Evolutionary conservation across 139 green algal genomes (phyloP).

Genomic region (Haematococcus sp.): DNA sequence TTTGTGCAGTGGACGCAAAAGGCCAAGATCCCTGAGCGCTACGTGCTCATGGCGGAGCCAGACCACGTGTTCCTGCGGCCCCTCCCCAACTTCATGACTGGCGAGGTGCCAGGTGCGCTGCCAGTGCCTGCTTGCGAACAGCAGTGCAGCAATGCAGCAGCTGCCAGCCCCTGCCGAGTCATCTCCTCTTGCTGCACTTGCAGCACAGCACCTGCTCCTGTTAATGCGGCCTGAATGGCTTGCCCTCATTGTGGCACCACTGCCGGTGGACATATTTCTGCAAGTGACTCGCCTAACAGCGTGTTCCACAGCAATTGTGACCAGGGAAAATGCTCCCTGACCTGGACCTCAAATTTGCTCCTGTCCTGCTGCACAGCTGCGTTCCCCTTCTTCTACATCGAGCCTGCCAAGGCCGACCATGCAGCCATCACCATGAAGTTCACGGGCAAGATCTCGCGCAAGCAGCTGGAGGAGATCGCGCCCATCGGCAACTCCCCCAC

Average conservation of each 20-base stretch:
- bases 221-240: neutral
- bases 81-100: conserved; percentile 90
- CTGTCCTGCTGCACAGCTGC: conserved; percentile 71
- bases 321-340: too few species aligned
- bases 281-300: too few species aligned
- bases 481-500: conserved; percentile 89
- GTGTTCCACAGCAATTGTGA: too few species aligned
- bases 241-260: too few species aligned
- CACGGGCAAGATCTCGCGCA: conserved; percentile 40
- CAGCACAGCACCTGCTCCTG: neutral
- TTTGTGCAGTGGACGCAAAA: conserved; percentile 89
- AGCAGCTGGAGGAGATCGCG: conserved; percentile 71
- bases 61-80: conserved; percentile 94
- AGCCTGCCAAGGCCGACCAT: conserved; percentile 46
- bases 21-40: conserved; percentile 80
- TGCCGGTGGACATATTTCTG: too few species aligned
- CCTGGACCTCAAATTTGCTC: too few species aligned
- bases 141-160: neutral
- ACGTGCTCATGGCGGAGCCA: conserved; percentile 95
- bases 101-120: conserved; percentile 32
- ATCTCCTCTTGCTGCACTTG: too few species aligned
- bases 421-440: conserved; percentile 37
- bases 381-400: conserved; percentile 99
- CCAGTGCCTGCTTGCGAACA: neutral
- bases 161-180: neutral